These are phyloP conservation scores for Paralagenidium karlingii DNA, from an alignment of 352 stramenopile genomes.

Conservation along the genomic window DNA sequence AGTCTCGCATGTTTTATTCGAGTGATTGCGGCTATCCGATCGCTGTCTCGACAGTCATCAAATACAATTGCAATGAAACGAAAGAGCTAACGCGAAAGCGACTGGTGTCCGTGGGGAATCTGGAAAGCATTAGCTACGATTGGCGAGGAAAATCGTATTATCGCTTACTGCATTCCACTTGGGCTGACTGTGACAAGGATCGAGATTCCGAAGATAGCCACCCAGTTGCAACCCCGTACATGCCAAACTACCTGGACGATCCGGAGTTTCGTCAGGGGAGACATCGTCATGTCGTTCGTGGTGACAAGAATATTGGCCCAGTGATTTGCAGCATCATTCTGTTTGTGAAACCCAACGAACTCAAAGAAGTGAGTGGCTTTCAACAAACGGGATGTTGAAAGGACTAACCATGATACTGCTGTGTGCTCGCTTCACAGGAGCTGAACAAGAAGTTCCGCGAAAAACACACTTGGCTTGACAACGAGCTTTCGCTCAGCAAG, in stretches of 20 bases:
- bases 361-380: slow-evolving; percentile 69
- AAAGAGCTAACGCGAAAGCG: slow-evolving; percentile 24
- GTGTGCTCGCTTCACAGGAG: slow-evolving; percentile 21
- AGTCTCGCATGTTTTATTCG: slow-evolving; percentile 72
- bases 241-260: slow-evolving; percentile 76
- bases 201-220: slow-evolving; percentile 69
- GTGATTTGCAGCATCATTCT: slow-evolving; percentile 91
- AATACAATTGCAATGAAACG: slow-evolving; percentile 77
- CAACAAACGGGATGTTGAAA: too few species aligned
- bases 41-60: slow-evolving; percentile 65
- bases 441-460: slow-evolving; percentile 97
- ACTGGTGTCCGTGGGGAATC: slow-evolving; percentile 34
- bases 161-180: slow-evolving; percentile 66
- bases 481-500: slow-evolving; percentile 93
- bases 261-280: slow-evolving; percentile 71
- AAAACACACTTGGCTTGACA: slow-evolving; percentile 83
- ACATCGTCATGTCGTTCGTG: slow-evolving; percentile 68
- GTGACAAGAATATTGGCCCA: slow-evolving; percentile 82
- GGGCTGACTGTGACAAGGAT: slow-evolving; percentile 51
- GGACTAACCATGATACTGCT: background rate
- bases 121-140: slow-evolving; percentile 57
- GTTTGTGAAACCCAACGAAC: slow-evolving; percentile 90
- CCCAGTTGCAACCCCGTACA: slow-evolving; percentile 28
- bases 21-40: slow-evolving; percentile 74
- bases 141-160: slow-evolving; percentile 83